phyloP scores from a whole-genome alignment of 2,329 filamentous ascomycete species.

The Calycina herbarum region DNA sequence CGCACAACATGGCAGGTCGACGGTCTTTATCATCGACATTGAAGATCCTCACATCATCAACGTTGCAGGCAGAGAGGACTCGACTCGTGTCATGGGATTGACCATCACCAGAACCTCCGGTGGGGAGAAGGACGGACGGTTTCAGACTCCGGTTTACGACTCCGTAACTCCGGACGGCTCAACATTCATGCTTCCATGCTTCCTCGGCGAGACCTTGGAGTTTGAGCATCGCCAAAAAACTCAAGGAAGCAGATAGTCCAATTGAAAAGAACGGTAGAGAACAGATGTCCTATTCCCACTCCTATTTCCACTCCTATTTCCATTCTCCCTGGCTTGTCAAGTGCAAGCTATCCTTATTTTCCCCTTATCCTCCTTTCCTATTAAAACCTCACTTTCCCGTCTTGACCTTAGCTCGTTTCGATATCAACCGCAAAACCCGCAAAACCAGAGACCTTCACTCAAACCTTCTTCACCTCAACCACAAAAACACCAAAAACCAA shows the following conservation, averaged over 20 bases:
- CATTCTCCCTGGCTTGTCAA: background rate
- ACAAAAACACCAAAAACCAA: background rate
- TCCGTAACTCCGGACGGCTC: background rate
- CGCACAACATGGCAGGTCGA: background rate
- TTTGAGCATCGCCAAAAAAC: background rate
- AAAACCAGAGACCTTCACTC: background rate
- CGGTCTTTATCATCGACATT: background rate
- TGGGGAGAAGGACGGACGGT: background rate
- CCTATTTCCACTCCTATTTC: background rate
- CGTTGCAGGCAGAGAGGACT: background rate
- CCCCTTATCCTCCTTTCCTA: background rate
- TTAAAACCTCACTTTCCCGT: background rate
- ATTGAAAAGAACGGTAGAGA: background rate
- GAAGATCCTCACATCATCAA: background rate
- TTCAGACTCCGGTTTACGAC: background rate
- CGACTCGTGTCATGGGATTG: no score
- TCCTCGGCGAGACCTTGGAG: background rate
- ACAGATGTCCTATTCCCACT: background rate
- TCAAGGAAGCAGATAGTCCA: background rate
- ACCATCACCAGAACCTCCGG: no score
- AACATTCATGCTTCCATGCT: background rate
- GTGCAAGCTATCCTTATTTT: background rate
- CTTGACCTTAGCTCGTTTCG: background rate
- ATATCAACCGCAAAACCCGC: background rate
- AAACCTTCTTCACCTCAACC: background rate